Percentiles rank a stretch among this genome's conserved stretches.
phyloP scores from a whole-genome alignment of 2,329 filamentous ascomycete genomes.

The Iodosphaeria phyllophila region DNA sequence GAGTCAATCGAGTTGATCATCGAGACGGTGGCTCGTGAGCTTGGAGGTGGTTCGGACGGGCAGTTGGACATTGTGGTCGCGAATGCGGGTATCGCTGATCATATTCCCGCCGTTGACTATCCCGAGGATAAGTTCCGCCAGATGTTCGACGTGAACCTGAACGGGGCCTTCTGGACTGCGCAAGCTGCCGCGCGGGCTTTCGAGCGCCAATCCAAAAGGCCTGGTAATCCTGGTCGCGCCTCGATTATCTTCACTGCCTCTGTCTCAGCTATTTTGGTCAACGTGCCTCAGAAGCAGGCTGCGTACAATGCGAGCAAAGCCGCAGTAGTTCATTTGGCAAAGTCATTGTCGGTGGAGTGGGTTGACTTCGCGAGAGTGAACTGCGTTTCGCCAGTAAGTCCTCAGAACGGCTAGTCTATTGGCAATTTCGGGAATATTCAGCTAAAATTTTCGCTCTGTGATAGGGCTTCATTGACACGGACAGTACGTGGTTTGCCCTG shows the following conservation, averaged over 20 bases:
- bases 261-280: slow-evolving; percentile 20
- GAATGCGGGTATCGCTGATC: slow-evolving; percentile 20
- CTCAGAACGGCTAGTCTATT: too few relatives aligned
- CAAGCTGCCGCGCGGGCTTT: slow-evolving; percentile 20
- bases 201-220: slow-evolving; percentile 13
- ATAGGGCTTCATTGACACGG: slow-evolving; percentile 14
- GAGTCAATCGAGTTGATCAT: slow-evolving; percentile 13
- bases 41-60: slow-evolving; percentile 18
- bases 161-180: slow-evolving; percentile 23
- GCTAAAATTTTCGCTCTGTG: slow-evolving; percentile 1
- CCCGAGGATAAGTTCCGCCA: slow-evolving; percentile 17
- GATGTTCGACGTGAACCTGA: slow-evolving; percentile 20
- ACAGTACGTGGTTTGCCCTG: slow-evolving; percentile 7
- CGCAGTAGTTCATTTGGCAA: slow-evolving; percentile 19
- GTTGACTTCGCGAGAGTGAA: slow-evolving; percentile 21
- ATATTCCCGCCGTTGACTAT: slow-evolving; percentile 19
- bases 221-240: slow-evolving; percentile 8
- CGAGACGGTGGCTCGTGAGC: slow-evolving; percentile 15
- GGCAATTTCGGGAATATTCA: background rate
- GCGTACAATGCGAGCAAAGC: slow-evolving; percentile 24
- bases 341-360: slow-evolving; percentile 23
- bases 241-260: slow-evolving; percentile 21
- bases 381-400: slow-evolving; percentile 16
- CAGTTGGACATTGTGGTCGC: slow-evolving; percentile 20
- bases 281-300: slow-evolving; percentile 20